These are phyloP conservation scores for Claviceps pusilla DNA, from an alignment of 2,329 filamentous ascomycete species.

Conservation along the genomic window DNA sequence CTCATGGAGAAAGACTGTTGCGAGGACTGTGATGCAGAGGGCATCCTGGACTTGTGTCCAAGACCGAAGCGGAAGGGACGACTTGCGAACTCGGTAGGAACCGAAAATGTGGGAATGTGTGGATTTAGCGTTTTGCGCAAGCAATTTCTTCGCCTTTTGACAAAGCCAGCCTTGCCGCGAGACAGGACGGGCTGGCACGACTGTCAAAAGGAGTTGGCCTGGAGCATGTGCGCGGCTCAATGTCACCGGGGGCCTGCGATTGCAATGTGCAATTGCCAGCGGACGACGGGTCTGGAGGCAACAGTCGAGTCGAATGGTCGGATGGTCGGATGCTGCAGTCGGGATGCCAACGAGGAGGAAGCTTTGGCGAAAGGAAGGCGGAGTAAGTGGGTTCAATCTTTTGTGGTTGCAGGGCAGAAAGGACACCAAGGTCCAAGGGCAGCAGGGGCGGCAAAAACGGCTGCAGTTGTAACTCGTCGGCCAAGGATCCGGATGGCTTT, in stretches of 20 bases:
- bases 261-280: not conserved
- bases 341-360: not conserved
- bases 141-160: not conserved
- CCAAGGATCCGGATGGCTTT: no score
- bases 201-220: not conserved
- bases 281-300: not conserved
- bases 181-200: not conserved
- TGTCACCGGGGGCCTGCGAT: not conserved
- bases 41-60: constrained; percentile 11
- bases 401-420: constrained; percentile 2
- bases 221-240: not conserved
- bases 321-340: not conserved
- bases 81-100: not conserved
- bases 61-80: not conserved
- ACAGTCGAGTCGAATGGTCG: not conserved
- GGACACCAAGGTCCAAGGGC: not conserved
- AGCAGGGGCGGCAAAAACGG: no score
- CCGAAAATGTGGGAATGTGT: not conserved
- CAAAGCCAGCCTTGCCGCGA: not conserved
- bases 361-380: constrained; percentile 6
- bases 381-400: constrained; percentile 3
- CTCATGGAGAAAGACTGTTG: constrained; percentile 44
- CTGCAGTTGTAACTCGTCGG: no score
- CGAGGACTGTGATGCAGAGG: constrained; percentile 35
- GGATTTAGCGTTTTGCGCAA: not conserved